Evolutionary conservation across 257 asterid species (phyloP).

Genomic region (Euphrasia confusa): DNA sequence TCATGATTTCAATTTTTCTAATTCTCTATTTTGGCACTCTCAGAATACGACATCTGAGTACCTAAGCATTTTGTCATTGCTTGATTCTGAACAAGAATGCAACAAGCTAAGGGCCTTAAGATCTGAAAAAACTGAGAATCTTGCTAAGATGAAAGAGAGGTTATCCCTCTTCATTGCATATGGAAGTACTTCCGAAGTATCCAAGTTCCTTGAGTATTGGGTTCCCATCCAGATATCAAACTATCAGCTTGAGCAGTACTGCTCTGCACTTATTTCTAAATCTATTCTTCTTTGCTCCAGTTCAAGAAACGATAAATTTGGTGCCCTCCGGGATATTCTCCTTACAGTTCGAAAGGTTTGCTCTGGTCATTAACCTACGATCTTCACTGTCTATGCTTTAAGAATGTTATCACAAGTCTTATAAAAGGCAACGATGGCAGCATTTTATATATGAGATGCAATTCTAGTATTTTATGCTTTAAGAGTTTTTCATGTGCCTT

Average conservation of each 20-base stretch:
- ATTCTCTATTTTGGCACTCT: conserved; percentile 17
- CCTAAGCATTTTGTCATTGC: conserved; percentile 43
- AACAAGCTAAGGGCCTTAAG: conserved; percentile 36
- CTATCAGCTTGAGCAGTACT: conserved; percentile 82
- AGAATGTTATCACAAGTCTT: background rate
- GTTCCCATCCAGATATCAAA: conserved; percentile 73
- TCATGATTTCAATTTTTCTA: background rate
- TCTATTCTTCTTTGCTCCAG: conserved; percentile 49
- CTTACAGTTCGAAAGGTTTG: conserved; percentile 70
- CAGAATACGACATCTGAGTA: conserved; percentile 53
- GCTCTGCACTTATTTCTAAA: conserved; percentile 57
- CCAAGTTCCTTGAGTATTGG: conserved; percentile 86
- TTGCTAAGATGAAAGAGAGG: conserved; percentile 42
- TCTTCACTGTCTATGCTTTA: conserved; percentile 2
- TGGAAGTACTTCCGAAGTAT: conserved; percentile 33
- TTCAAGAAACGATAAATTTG: conserved; percentile 50
- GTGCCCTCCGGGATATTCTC: conserved; percentile 62
- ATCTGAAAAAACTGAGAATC: conserved; percentile 39
- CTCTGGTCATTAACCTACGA: conserved; percentile 8
- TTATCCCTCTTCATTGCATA: conserved; percentile 36
- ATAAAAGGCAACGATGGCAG: background rate
- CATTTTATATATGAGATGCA: background rate
- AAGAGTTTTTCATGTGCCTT: background rate
- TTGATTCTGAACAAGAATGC: conserved; percentile 37
- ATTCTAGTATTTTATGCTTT: background rate